Conservation (phyloP, 2,329 filamentous ascomycete genomes). For the Claviceps citrina region DNA sequence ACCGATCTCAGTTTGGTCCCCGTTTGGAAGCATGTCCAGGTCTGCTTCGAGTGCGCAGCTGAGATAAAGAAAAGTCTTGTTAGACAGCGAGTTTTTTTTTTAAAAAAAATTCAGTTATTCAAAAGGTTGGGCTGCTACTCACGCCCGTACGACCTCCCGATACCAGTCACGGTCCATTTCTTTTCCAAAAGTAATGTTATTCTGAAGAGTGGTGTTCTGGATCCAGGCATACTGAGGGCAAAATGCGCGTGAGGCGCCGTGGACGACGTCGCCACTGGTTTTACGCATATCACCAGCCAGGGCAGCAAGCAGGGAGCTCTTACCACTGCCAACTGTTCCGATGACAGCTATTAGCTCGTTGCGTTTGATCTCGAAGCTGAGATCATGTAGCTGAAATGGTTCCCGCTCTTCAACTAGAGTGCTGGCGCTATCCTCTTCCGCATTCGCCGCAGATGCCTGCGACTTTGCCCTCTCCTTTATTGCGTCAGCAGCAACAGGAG, state of each 20-base stretch:
- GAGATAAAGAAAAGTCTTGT: constrained; percentile 4
- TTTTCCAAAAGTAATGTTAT: constrained; percentile 88
- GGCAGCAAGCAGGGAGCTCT: constrained; percentile 76
- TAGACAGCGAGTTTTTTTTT: background rate
- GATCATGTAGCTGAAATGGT: constrained; percentile 56
- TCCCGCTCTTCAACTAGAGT: constrained; percentile 42
- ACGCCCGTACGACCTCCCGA: constrained; percentile 62
- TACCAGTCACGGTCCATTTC: constrained; percentile 66
- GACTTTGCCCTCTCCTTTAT: constrained; percentile 18
- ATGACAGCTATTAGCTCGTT: constrained; percentile 77
- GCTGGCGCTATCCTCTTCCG: constrained; percentile 34
- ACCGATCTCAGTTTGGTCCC: constrained; percentile 83
- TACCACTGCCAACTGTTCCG: constrained; percentile 76
- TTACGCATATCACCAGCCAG: constrained; percentile 89
- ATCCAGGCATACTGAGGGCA: constrained; percentile 98
- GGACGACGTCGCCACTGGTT: constrained; percentile 54
- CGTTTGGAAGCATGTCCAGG: constrained; percentile 81
- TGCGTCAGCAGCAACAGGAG: constrained; percentile 10
- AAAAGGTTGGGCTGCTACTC: constrained; percentile 18
- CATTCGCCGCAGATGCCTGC: constrained; percentile 17
- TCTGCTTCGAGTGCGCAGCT: constrained; percentile 71
- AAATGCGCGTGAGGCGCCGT: constrained; percentile 72
- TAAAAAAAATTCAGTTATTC: background rate
- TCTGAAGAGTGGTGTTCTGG: constrained; percentile 71
- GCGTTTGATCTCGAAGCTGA: constrained; percentile 53